Conservation (phyloP, 2,329 filamentous ascomycete genomes). For the Venturia pyrina region DNA sequence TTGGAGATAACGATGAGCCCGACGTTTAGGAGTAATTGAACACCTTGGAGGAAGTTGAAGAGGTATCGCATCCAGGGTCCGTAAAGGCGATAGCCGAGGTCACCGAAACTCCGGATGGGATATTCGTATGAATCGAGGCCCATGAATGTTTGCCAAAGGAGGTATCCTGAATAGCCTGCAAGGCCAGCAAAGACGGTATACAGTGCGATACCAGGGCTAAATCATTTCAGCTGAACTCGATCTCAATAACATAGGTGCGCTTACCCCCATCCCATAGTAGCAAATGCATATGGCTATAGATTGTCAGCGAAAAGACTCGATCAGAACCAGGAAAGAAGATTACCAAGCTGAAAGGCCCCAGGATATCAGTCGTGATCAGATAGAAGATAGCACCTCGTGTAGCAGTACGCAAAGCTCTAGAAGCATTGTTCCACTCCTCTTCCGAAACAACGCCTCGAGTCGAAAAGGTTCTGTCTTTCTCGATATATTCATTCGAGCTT, state of each 20-base stretch:
- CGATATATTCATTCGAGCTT: neutral
- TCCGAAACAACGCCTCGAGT: constrained; percentile 17
- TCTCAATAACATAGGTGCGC: constrained; percentile 17
- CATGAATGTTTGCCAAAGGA: neutral
- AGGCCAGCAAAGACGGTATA: constrained; percentile 28
- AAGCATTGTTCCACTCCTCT: constrained; percentile 25
- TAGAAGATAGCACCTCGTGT: constrained; percentile 32
- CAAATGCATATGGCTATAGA: neutral
- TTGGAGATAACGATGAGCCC: constrained; percentile 43
- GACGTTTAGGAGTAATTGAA: constrained; percentile 42
- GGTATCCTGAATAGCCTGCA: constrained; percentile 20
- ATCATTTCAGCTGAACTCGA: constrained; percentile 19
- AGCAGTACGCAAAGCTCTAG: constrained; percentile 25
- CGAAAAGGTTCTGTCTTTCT: neutral
- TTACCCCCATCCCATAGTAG: constrained; percentile 7
- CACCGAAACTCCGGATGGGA: constrained; percentile 38
- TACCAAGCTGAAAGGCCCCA: constrained; percentile 27
- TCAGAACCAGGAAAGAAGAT: constrained; percentile 7
- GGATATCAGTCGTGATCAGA: constrained; percentile 35
- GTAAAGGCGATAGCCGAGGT: constrained; percentile 39
- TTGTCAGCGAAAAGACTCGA: neutral
- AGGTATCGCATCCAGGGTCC: constrained; percentile 35
- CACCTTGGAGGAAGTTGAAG: constrained; percentile 39
- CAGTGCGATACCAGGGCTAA: constrained; percentile 25
- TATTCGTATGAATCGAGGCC: constrained; percentile 38